These are phyloP conservation scores for Calendula officinalis DNA, from an alignment of 129 eudicot genomes.

Conservation along the genomic window DNA sequence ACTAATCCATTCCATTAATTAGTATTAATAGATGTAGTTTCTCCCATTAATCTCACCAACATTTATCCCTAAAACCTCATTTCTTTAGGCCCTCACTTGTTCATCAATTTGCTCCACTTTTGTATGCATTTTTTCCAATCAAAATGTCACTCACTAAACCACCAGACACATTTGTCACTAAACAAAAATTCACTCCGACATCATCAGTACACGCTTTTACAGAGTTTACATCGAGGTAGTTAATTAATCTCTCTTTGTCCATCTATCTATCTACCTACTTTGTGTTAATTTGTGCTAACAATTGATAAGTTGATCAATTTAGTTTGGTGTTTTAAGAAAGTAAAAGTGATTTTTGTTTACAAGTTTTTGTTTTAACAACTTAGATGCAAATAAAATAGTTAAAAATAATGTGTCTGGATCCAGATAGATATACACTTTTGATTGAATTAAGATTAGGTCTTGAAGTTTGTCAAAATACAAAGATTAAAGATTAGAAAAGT, in stretches of 20 bases:
- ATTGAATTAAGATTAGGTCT: background rate
- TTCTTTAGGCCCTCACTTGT: background rate
- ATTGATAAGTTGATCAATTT: constrained; percentile 5
- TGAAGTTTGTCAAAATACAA: background rate
- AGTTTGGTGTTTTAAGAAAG: background rate
- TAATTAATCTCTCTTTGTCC: background rate
- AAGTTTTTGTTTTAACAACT: too few species aligned
- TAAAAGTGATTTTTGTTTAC: too few species aligned
- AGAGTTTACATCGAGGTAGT: constrained; percentile 12
- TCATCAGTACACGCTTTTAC: constrained; percentile 2
- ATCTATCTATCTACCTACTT: background rate
- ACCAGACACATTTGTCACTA: background rate
- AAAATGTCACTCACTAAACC: background rate
- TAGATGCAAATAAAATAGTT: too few species aligned
- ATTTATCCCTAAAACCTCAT: background rate
- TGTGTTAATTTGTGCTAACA: background rate
- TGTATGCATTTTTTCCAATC: background rate
- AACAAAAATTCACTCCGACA: background rate
- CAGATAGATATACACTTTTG: background rate
- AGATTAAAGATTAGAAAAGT: background rate
- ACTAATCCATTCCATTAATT: too few species aligned
- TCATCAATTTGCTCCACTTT: background rate
- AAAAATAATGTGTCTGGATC: background rate
- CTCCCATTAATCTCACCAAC: background rate
- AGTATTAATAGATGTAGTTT: too few species aligned